Percentiles rank a stretch among this genome's conserved stretches.
These are phyloP conservation scores for Orychophragmus violaceus DNA, from an alignment of 345 rosid species.

Conservation along the genomic window DNA sequence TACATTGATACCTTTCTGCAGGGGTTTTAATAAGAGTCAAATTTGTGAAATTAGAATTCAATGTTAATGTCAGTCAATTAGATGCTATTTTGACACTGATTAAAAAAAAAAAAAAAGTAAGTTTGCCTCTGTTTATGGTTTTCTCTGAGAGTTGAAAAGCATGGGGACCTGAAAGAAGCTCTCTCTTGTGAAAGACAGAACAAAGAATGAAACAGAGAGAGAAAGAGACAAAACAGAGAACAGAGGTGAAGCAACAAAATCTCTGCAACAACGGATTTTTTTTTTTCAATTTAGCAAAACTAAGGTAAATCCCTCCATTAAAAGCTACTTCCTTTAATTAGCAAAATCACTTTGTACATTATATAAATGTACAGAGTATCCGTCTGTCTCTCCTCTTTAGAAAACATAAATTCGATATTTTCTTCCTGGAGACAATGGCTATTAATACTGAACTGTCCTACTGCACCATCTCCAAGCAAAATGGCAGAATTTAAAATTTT, in stretches of 20 bases:
- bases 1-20: neutral
- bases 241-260: slow-evolving; percentile 11
- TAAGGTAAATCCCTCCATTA: slow-evolving; percentile 10
- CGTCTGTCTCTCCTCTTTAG: neutral
- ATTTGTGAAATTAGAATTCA: slow-evolving; percentile 9
- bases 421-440: slow-evolving; percentile 60
- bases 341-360: slow-evolving; percentile 20
- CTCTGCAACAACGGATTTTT: slow-evolving; percentile 12
- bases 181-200: slow-evolving; percentile 15
- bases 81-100: slow-evolving; percentile 17
- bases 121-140: slow-evolving; percentile 19
- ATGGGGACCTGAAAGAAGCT: slow-evolving; percentile 11
- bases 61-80: slow-evolving; percentile 21
- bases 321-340: slow-evolving; percentile 21
- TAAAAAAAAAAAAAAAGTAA: slow-evolving; percentile 17
- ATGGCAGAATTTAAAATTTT: neutral
- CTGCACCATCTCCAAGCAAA: slow-evolving; percentile 46
- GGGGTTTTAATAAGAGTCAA: slow-evolving; percentile 10
- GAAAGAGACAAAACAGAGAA: slow-evolving; percentile 28
- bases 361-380: neutral
- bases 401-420: slow-evolving; percentile 19
- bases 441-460: slow-evolving; percentile 55
- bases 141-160: slow-evolving; percentile 22
- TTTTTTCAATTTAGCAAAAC: slow-evolving; percentile 8
- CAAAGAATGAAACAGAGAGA: slow-evolving; percentile 13